Evolutionary conservation across 2,329 filamentous ascomycete genomes (phyloP), one percentile per base, ranked within the genome.

Genomic region (Fusarium sp.): DNA sequence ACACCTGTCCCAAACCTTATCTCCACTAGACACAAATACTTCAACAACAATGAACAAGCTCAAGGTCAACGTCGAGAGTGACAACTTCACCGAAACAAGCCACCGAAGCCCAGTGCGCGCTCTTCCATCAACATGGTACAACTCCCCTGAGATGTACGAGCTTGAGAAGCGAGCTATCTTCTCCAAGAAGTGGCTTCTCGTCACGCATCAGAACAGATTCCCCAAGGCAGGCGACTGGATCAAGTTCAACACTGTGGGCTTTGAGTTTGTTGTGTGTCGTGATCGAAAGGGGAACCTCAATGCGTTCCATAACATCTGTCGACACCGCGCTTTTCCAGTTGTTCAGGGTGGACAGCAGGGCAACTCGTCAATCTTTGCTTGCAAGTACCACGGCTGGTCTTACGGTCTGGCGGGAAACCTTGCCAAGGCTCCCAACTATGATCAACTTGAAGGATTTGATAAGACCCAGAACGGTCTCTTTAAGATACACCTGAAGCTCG

Each of bases 231-330:
- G 87, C 7, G 84, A 88, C 71, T 90, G 84, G 76, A 79, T 88
- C 41, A 81, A 82, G 25, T 88, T 82, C 62, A 80, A 84, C 15
- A 72, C 86, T 5, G 84, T 85, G 3, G 85, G 83, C 3, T 88
- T 84, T 76, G 79, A 85, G 20, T 85, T 88, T 71, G 77, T 88
- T 62, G 74, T 88, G 15, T 52, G 43, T 13, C 67, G 69, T 11
- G 70, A 72, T 35, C 51, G 63, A 11, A 77, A 83, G 11, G 82
- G 82, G 15, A 80, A 81, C 18, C 18, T 88, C 74, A 83, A 86
- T 48, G 86, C 82, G 11, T 88, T 89, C 70, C 87, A 89, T 76
- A 89, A 90, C 68, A 80, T 89, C n/a, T 90, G 87, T 75, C 79
- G 87, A 3, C 87, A 89, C 70, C 80, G 87, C 5, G 87, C 87